Evolutionary conservation across 768 basidiomycete species (phyloP).

Genomic region (Zangia roseola): DNA sequence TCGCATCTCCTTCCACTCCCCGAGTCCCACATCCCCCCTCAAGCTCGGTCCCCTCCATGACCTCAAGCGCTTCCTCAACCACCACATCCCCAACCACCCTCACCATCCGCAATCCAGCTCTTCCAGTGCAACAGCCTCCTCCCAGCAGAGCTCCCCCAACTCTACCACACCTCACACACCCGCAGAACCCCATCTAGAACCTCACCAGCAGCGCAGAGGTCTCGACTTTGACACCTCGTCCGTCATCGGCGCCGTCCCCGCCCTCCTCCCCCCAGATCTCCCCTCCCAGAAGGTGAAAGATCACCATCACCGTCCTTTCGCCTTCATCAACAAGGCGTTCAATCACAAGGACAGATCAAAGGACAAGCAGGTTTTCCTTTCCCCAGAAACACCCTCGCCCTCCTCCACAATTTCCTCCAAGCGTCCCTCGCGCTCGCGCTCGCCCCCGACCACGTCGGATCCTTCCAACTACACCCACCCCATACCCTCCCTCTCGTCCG

Average conservation of each 20-base stretch:
- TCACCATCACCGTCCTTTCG: constrained; percentile 25
- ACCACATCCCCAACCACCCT: constrained; percentile 70
- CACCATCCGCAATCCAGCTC: constrained; percentile 26
- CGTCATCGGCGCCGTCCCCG: constrained; percentile 32
- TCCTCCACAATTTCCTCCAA: constrained; percentile 25
- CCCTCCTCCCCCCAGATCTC: constrained; percentile 18
- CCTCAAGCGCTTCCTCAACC: constrained; percentile 92
- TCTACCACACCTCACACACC: constrained; percentile 27
- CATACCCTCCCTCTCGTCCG: constrained; percentile 68
- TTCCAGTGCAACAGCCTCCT: constrained; percentile 25
- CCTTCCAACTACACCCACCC: constrained; percentile 32
- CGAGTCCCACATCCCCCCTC: constrained; percentile 9
- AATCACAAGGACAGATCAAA: constrained; percentile 30
- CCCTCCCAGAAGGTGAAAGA: constrained; percentile 26
- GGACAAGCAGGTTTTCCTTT: constrained; percentile 6
- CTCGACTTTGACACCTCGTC: constrained; percentile 36
- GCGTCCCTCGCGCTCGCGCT: constrained; percentile 30
- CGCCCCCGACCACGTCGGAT: constrained; percentile 25
- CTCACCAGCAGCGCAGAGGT: constrained; percentile 36
- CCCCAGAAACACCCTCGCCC: constrained; percentile 35
- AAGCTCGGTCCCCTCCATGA: constrained; percentile 81
- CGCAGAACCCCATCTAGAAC: constrained; percentile 32
- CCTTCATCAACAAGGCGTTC: constrained; percentile 37
- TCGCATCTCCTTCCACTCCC: constrained; percentile 29
- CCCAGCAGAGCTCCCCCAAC: constrained; percentile 25